phyloP scores from a whole-genome alignment of 2,329 filamentous ascomycete genomes.

The Claviceps purpurea region DNA sequence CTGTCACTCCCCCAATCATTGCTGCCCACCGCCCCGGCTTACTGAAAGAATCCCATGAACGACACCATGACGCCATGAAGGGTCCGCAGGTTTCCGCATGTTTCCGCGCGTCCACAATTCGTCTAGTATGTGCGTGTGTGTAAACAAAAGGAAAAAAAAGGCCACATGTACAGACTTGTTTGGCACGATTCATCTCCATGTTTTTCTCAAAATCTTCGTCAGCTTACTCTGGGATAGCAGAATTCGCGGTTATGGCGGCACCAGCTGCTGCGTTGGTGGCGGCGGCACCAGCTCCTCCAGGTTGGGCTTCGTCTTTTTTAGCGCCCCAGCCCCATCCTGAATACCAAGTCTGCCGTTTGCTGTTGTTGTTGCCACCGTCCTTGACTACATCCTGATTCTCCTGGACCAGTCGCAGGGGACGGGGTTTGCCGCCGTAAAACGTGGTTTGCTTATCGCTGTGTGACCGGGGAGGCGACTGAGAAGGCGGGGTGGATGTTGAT shows the following conservation, averaged over 20 bases:
- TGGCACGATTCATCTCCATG: background rate
- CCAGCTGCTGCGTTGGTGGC: constrained; percentile 9
- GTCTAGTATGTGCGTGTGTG: background rate
- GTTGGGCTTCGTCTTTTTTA: constrained; percentile 34
- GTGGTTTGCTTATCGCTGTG: constrained; percentile 43
- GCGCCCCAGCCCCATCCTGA: constrained; percentile 41
- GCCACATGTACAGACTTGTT: background rate
- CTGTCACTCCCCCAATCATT: background rate
- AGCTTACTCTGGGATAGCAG: constrained; percentile 22
- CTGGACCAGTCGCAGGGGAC: constrained; percentile 76
- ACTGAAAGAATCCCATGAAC: background rate
- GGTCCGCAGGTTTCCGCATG: too few species aligned
- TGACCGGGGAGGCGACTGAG: constrained; percentile 39
- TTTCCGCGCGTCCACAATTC: background rate
- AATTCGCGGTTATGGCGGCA: constrained; percentile 17
- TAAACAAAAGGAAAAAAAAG: background rate
- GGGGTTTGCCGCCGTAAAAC: constrained; percentile 56
- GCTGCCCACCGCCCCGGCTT: background rate
- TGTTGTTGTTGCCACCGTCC: constrained; percentile 25
- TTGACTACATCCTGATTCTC: constrained; percentile 48
- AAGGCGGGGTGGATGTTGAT: constrained; percentile 29
- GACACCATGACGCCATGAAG: background rate
- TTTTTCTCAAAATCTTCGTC: too few species aligned
- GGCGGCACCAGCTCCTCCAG: constrained; percentile 9
- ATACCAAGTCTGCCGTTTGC: constrained; percentile 52